Evolutionary conservation across 495 filamentous ascomycete species (phyloP), one percentile per base, ranked within the genome.

Genomic region (Penicillium bovifimosum): DNA sequence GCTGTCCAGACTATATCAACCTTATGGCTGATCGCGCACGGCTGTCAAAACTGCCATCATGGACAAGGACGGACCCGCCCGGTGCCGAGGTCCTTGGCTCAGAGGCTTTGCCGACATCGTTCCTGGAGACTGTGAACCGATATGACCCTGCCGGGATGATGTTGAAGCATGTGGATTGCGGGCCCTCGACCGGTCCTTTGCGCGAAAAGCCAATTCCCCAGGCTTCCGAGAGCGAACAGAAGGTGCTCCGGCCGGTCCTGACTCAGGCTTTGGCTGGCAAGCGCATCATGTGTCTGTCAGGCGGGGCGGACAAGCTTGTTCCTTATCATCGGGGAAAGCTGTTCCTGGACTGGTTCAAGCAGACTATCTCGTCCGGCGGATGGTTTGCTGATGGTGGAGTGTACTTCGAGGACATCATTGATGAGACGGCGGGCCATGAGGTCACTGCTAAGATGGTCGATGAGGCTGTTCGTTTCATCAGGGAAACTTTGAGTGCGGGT

Each of bases 1-100:
- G 92, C 13, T 95, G 90, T 65, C 89, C 92, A 0, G 92, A 98
- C 69, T 96, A 86, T 61, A 78, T 84, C 54, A 73, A 86, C 65
- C 70, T 96, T 18, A 84, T 95, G 80, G 74, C 74, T 14, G 84
- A 93, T 60, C 88, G 91, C 6, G 91, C 91, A 1, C 71, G 80
- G 18, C 70, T 86, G 38, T 91, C 88, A 0, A 89, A 86, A 58
- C 70, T 87, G 10, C 61, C 77, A 6, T 81, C 83, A 0, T 89
- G 77, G 71, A 80, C 77, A 0, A 63, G 72, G 16, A 67, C 65
- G 33, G 62, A 73, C 14, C 77, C 76, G 0, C 76, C 77, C 6
- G 89, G 88, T 3, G 72, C 74, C 0, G 62, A 76, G 3, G 91
- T 96, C 59, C 58, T 91, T 2, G 88, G 88, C 8, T 89, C 85